Evolutionary conservation across 768 basidiomycete species (phyloP).

Genomic region (Xerocomellus intermedius): DNA sequence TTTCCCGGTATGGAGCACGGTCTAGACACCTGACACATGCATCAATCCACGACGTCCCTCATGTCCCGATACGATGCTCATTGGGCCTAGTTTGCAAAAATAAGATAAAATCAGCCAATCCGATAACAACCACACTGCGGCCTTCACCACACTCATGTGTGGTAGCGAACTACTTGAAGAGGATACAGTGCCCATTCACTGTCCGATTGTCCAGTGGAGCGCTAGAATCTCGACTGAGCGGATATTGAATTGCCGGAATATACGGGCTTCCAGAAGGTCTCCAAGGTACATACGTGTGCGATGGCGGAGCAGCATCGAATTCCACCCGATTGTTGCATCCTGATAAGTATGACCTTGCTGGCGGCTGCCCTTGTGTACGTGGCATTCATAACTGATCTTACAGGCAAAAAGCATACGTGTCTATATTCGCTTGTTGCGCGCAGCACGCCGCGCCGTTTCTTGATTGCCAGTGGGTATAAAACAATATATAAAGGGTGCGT

Average conservation of each 20-base stretch:
- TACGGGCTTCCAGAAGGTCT: conserved; percentile 28
- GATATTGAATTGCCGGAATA: conserved; percentile 31
- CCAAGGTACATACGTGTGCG: conserved; percentile 16
- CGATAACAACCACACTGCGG: conserved; percentile 8
- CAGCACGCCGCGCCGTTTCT: conserved; percentile 15
- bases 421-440: conserved; percentile 18
- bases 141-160: conserved; percentile 7
- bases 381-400: conserved; percentile 24
- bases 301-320: conserved; percentile 18
- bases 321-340: conserved; percentile 17
- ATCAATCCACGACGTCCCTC: conserved; percentile 10
- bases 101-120: neutral
- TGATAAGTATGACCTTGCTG: conserved; percentile 8
- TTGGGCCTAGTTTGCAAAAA: conserved; percentile 1
- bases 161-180: conserved; percentile 17
- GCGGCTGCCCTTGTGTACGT: conserved; percentile 15
- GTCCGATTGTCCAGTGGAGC: conserved; percentile 19
- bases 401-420: conserved; percentile 13
- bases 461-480: conserved; percentile 4
- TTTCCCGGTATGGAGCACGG: conserved; percentile 7
- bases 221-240: conserved; percentile 32
- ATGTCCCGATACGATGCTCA: conserved; percentile 7
- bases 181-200: conserved; percentile 12
- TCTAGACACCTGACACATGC: conserved; percentile 20
- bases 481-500: conserved; percentile 13